Base-by-base conservation (phyloP, 2,329 filamentous ascomycete genomes). In the Penicillium aurantiogriseum region DNA sequence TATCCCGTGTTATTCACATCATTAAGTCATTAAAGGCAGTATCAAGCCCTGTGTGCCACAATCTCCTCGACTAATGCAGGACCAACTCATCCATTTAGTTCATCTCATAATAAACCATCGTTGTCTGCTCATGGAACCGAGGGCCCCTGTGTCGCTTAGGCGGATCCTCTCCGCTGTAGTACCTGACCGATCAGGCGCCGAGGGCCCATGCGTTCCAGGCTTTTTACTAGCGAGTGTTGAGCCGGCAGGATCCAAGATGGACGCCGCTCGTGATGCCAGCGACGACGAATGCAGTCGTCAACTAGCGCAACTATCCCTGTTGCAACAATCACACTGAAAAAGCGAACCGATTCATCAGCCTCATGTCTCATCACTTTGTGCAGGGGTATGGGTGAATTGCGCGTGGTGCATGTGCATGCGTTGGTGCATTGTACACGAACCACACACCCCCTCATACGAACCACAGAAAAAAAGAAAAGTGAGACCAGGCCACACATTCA, bases 281-380 rank as follows among this genome's bases (percentile, higher is more conserved):
- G 85, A 60, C 85, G 83, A 75, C 90, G 90, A 79, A 97, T 96
- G 77, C 87, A 91, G 76, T 97, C 91, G 70, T 97, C 93, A 51
- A 95, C 88, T 44, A 97, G 85, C 8, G 90, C 86, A 66, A 96
- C 87, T 65, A 97, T 83, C 25, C 93, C 93, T n/a, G 92, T 94
- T 46, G 92, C 86, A 61, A 97, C 84, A 62, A 97, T 88, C 63
- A 96, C 88, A 73, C 92, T 96, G 53, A 54, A 33, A 17, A 11
- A 44, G 11, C 15, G 9, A 47, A 10, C 29, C 38, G 10, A 51
- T 49, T 51, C 47, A 45, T 57, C 52, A 62, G 61, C 51, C 54
- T 57, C 51, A 52, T 33, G 40, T 5, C 39, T 50, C 23, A 36
- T 19, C 27, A 33, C 27, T 23, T 49, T 35, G 48, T 25, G 27